These are phyloP conservation scores for Apiospora saccharicola DNA, from an alignment of 2,329 filamentous ascomycete species.

Conservation along the genomic window DNA sequence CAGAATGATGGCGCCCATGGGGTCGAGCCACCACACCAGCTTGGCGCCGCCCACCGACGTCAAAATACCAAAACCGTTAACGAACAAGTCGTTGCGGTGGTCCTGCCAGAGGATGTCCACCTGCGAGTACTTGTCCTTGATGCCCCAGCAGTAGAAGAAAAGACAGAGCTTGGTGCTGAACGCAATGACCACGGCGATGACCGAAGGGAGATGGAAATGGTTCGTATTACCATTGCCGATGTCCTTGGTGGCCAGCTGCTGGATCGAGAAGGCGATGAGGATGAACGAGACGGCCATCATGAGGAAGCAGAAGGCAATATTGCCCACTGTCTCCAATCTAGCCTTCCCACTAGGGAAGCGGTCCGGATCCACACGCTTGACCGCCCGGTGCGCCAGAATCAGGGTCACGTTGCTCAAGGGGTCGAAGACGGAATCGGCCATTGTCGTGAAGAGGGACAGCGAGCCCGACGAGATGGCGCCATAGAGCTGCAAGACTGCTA, in stretches of 20 bases:
- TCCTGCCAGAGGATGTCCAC: conserved; percentile 95
- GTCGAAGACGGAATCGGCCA: conserved; percentile 95
- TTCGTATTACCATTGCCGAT: conserved; percentile 56
- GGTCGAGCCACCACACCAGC: conserved; percentile 93
- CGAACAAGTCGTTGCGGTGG: conserved; percentile 94
- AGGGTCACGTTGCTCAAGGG: conserved; percentile 88
- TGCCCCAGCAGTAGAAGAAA: conserved; percentile 90
- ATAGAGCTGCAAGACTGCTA: conserved; percentile 86
- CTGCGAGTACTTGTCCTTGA: conserved; percentile 91
- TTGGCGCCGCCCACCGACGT: conserved; percentile 92
- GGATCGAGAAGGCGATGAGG: conserved; percentile 85
- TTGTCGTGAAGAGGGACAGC: conserved; percentile 96
- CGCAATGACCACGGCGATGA: conserved; percentile 84
- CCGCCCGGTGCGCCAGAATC: conserved; percentile 86
- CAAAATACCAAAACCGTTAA: conserved; percentile 92
- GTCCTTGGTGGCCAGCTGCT: conserved; percentile 67
- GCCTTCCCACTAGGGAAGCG: conserved; percentile 93
- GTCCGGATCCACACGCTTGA: conserved; percentile 83
- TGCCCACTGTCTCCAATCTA: conserved; percentile 92
- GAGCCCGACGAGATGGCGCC: conserved; percentile 86
- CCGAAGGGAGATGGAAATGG: conserved; percentile 79
- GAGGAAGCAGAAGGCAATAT: conserved; percentile 94
- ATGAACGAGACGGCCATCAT: conserved; percentile 94
- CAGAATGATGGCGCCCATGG: conserved; percentile 85
- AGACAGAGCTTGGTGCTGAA: conserved; percentile 84